Conservation (phyloP, 2,329 filamentous ascomycete genomes). For the Sclerotinia borealis region DNA sequence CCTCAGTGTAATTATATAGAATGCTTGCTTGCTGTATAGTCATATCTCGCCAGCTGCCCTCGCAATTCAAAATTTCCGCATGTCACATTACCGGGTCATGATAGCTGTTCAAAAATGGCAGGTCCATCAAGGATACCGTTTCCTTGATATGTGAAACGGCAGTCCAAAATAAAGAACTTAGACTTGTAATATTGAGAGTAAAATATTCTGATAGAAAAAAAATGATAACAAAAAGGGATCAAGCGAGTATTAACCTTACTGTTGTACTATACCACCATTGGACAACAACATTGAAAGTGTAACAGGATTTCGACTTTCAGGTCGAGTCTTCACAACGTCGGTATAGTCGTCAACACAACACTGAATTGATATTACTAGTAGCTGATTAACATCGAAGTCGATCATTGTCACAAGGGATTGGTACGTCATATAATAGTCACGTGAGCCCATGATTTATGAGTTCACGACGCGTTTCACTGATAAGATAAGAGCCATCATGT, state of each 20-base stretch:
- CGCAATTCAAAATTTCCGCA: too few species aligned
- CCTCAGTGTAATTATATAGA: background rate
- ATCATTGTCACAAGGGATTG: background rate
- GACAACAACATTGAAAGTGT: too few species aligned
- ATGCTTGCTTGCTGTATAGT: background rate
- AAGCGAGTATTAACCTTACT: too few species aligned
- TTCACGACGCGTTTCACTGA: background rate
- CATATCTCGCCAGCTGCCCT: background rate
- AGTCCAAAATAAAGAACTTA: background rate
- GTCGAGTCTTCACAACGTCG: too few species aligned
- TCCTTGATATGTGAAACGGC: background rate
- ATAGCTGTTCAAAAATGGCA: background rate
- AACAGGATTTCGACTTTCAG: too few species aligned
- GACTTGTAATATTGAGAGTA: too few species aligned
- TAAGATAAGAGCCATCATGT: conserved; percentile 8
- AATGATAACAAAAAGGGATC: too few species aligned
- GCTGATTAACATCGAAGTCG: background rate
- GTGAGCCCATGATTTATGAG: background rate
- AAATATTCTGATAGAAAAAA: too few species aligned
- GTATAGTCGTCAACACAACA: background rate
- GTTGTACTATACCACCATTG: too few species aligned
- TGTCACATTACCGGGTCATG: background rate
- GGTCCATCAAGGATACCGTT: background rate
- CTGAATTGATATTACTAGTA: background rate
- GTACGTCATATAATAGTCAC: background rate